Conservation (phyloP, 306 rosid species). For the Quercus glauca region DNA sequence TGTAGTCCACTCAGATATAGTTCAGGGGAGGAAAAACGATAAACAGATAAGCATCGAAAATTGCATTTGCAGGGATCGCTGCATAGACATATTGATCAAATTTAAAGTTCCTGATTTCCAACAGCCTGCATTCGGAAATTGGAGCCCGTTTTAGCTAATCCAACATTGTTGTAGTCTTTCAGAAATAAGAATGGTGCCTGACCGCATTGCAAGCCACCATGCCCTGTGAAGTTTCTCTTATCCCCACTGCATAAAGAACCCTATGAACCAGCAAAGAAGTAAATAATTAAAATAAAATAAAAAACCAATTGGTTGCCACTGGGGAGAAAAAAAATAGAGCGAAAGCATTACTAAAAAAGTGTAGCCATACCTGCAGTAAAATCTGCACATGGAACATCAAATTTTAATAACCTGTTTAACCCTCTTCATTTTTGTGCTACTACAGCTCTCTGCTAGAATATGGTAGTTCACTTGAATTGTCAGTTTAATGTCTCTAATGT, state of each 20-base stretch:
- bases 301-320: background rate
- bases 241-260: slow-evolving; percentile 3
- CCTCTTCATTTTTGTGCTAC: slow-evolving; percentile 7
- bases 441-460: background rate
- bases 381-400: background rate
- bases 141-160: background rate
- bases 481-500: background rate
- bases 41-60: too few relatives aligned
- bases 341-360: background rate
- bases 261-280: background rate
- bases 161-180: background rate
- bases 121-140: background rate
- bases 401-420: background rate
- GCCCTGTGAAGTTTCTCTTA: background rate
- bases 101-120: background rate
- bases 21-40: too few relatives aligned
- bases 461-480: background rate
- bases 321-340: background rate
- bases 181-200: background rate
- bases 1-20: background rate
- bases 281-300: background rate
- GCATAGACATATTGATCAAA: background rate
- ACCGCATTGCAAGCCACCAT: background rate
- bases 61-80: background rate
- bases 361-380: background rate